phyloP scores from a whole-genome alignment of 768 basidiomycete genomes.

The Fibroporia radiculosa region DNA sequence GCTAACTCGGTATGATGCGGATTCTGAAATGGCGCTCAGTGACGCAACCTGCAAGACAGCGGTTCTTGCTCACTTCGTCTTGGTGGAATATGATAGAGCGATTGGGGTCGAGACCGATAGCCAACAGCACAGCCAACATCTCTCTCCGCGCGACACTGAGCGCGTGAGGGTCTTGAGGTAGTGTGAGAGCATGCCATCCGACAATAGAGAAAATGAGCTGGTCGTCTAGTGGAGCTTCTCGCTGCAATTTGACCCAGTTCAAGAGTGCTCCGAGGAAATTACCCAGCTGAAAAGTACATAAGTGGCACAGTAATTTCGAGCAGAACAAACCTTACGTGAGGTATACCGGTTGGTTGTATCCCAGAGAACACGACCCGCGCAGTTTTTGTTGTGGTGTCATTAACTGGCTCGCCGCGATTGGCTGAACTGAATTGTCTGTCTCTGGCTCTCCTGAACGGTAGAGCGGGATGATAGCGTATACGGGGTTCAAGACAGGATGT shows the following conservation, averaged over 20 bases:
- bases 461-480: too few relatives aligned
- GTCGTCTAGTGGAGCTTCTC: slow-evolving; percentile 47
- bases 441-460: too few relatives aligned
- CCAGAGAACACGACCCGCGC: slow-evolving; percentile 69
- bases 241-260: slow-evolving; percentile 84
- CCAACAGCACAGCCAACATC: slow-evolving; percentile 76
- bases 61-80: slow-evolving; percentile 60
- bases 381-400: too few relatives aligned
- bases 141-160: slow-evolving; percentile 60
- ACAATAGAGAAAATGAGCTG: slow-evolving; percentile 80
- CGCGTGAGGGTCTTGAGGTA: slow-evolving; percentile 73
- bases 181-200: slow-evolving; percentile 89
- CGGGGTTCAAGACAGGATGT: too few relatives aligned
- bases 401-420: too few relatives aligned
- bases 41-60: not conserved
- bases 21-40: slow-evolving; percentile 40
- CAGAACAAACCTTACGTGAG: slow-evolving; percentile 52
- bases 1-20: slow-evolving; percentile 78
- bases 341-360: slow-evolving; percentile 89
- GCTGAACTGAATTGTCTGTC: too few relatives aligned
- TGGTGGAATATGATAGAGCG: slow-evolving; percentile 78
- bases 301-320: not conserved
- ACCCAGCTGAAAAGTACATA: slow-evolving; percentile 52
- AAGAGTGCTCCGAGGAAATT: slow-evolving; percentile 88
- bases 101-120: slow-evolving; percentile 77